Evolutionary conservation across 305 asterid species (phyloP).

Genomic region (Stenogyne calaminthoides): DNA sequence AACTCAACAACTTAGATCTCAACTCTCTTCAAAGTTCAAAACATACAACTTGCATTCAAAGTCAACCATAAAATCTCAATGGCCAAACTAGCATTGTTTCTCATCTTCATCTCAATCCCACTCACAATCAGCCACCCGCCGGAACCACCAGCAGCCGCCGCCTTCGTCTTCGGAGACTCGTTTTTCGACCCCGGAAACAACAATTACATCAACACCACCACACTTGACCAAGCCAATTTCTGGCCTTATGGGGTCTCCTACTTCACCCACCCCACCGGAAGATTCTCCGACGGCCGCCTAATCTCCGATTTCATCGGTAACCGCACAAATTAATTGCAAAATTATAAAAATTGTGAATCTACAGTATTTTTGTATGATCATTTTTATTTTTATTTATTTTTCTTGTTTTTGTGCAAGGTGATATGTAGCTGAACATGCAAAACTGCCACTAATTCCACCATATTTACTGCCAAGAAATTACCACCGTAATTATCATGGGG

Average conservation of each 20-base stretch:
- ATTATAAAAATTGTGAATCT: too few relatives aligned
- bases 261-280: constrained; percentile 59
- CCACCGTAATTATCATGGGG: constrained; percentile 34
- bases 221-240: constrained; percentile 66
- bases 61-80: background rate
- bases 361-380: too few relatives aligned
- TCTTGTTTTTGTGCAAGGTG: constrained; percentile 27
- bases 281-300: constrained; percentile 75
- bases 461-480: constrained; percentile 46
- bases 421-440: constrained; percentile 52
- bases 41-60: background rate
- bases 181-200: constrained; percentile 68
- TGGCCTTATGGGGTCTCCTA: constrained; percentile 62
- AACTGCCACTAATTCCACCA: constrained; percentile 49
- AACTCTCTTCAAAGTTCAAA: background rate
- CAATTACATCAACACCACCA: constrained; percentile 65
- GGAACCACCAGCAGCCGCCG: constrained; percentile 21
- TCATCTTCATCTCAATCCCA: constrained; percentile 33
- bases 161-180: constrained; percentile 74
- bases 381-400: background rate
- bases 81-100: constrained; percentile 26
- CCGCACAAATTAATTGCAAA: too few relatives aligned
- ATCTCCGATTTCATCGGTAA: constrained; percentile 66
- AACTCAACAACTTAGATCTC: background rate
- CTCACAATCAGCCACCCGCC: constrained; percentile 10